phyloP scores from a whole-genome alignment of 192 early-diverging fungal species.

The Kickxella alabastrina region DNA sequence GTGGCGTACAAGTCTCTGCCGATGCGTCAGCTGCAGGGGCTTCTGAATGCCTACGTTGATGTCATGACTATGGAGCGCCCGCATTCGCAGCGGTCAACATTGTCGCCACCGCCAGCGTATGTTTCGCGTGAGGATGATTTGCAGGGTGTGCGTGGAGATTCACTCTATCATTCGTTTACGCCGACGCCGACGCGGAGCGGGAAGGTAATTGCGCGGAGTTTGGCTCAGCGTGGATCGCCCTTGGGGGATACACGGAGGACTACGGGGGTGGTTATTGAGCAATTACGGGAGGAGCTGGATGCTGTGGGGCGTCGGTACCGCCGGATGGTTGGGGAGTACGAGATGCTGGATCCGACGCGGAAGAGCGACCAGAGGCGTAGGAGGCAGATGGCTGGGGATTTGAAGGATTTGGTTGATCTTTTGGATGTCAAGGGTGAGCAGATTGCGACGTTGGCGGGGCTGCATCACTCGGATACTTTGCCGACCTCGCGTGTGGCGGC shows the following conservation, averaged over 20 bases:
- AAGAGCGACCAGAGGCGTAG: constrained; percentile 18
- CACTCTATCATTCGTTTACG: constrained; percentile 26
- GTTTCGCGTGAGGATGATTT: not conserved
- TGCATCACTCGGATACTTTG: constrained; percentile 13
- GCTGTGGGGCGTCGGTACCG: constrained; percentile 49
- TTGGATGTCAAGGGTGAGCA: constrained; percentile 52
- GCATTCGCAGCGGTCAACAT: not conserved
- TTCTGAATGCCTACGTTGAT: constrained; percentile 44
- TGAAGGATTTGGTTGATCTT: constrained; percentile 49
- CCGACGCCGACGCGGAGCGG: not conserved
- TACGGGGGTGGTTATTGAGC: constrained; percentile 22
- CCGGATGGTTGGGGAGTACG: constrained; percentile 36
- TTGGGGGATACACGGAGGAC: not conserved
- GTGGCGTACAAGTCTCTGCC: constrained; percentile 35
- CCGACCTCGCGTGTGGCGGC: not conserved
- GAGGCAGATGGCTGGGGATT: constrained; percentile 36
- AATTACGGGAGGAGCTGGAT: constrained; percentile 43
- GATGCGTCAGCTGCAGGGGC: constrained; percentile 34
- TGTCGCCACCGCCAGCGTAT: not conserved
- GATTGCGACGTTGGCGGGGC: constrained; percentile 32
- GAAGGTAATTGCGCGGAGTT: not conserved
- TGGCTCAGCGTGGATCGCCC: not conserved
- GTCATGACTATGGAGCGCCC: constrained; percentile 14
- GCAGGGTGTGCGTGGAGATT: not conserved
- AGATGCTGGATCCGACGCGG: constrained; percentile 19